Evolutionary conservation across 176 grass and related monocot genomes (phyloP).

Genomic region (Chloris gayana): DNA sequence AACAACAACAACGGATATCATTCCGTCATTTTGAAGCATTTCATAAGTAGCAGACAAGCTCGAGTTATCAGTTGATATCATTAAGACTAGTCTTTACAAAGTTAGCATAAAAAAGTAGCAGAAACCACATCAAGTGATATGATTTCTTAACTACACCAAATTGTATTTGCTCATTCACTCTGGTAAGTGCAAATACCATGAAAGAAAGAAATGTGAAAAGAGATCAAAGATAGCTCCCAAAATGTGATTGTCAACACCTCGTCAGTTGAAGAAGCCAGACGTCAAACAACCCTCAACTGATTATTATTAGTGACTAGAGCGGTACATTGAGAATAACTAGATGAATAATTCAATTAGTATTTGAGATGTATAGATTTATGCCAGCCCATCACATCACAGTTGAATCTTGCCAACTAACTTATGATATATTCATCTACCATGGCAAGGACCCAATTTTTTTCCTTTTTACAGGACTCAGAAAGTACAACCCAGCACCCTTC

Average conservation of each 20-base stretch:
- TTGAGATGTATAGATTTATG: background rate
- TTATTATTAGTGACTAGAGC: background rate
- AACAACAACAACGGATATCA: background rate
- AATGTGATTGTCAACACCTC: background rate
- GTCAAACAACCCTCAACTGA: background rate
- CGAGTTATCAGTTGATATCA: background rate
- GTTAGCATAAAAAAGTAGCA: background rate
- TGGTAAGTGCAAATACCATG: background rate
- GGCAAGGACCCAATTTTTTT: background rate
- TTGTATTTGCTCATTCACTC: background rate
- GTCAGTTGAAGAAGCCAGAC: background rate
- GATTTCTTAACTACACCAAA: background rate
- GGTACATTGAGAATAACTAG: background rate
- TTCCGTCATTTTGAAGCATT: background rate
- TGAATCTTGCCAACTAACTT: background rate
- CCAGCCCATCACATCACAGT: background rate
- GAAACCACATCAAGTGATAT: background rate
- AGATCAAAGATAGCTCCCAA: background rate
- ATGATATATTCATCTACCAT: background rate
- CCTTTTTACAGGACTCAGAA: slow-evolving; percentile 20
- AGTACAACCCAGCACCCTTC: background rate
- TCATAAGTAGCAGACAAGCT: background rate
- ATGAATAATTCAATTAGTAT: background rate
- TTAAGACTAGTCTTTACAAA: background rate
- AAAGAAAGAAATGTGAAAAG: background rate